Evolutionary conservation across 371 early-diverging fungal genomes (phyloP).

Genomic region (Dichotomocladium elegans): DNA sequence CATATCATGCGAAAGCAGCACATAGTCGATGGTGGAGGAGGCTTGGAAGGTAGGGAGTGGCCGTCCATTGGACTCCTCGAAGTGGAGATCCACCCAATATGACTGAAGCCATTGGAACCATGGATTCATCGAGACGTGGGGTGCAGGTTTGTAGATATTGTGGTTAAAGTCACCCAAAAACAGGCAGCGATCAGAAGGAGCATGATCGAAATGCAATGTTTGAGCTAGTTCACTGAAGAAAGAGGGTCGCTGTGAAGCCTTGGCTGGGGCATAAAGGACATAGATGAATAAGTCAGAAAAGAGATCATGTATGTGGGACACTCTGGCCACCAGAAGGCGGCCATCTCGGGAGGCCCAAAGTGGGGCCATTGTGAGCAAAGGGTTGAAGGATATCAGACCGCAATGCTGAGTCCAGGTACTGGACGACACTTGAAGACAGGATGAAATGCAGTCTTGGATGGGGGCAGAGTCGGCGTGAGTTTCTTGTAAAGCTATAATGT

Average conservation of each 20-base stretch:
- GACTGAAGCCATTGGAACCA: no score
- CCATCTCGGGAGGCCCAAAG: not conserved
- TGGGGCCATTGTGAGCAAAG: not conserved
- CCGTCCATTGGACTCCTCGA: no score
- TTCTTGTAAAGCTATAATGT: constrained; percentile 7
- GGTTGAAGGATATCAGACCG: not conserved
- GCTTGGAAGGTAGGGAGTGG: no score
- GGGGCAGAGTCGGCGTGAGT: not conserved
- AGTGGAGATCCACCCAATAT: no score
- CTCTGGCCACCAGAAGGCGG: not conserved
- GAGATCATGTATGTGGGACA: not conserved
- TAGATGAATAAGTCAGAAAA: not conserved
- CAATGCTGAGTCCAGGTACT: constrained; percentile 1
- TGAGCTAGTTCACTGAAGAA: not conserved
- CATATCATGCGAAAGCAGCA: no score
- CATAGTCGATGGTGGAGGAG: no score
- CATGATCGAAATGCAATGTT: not conserved
- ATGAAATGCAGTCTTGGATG: not conserved
- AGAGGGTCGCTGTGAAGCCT: not conserved
- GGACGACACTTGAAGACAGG: not conserved
- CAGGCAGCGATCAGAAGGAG: constrained; percentile 2
- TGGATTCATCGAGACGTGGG: no score
- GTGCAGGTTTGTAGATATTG: no score
- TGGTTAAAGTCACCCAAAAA: constrained; percentile 8
- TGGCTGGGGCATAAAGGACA: constrained; percentile 4